Conservation (phyloP, 495 filamentous ascomycete species). For the Amorphotheca resinae region DNA sequence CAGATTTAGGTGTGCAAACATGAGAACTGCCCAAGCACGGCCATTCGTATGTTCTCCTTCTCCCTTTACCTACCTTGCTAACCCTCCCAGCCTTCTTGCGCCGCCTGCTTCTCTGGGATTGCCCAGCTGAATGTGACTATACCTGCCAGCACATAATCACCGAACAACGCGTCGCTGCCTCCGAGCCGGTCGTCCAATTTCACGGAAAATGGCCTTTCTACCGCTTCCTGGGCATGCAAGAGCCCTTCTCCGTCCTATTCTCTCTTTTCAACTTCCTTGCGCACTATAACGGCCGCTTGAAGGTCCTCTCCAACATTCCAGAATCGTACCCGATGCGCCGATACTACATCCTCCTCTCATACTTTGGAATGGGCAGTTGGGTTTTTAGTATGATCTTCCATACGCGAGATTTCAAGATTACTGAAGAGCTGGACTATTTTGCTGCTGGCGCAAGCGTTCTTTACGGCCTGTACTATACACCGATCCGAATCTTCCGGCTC, state of each 20-base stretch:
- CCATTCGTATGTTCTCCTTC: constrained; percentile 32
- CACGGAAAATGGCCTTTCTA: constrained; percentile 99
- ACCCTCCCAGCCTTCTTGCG: constrained; percentile 45
- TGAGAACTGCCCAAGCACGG: constrained; percentile 62
- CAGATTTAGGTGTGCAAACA: constrained; percentile 59
- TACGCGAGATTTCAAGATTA: constrained; percentile 68
- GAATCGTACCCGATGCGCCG: constrained; percentile 57
- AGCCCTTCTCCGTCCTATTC: constrained; percentile 88
- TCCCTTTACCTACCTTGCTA: constrained; percentile 4
- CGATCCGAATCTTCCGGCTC: constrained; percentile 69
- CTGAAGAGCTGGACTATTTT: constrained; percentile 94
- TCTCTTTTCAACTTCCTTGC: constrained; percentile 79
- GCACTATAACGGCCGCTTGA: constrained; percentile 67
- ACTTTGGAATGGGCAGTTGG: constrained; percentile 75
- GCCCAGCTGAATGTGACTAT: constrained; percentile 92
- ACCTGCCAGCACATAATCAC: constrained; percentile 94
- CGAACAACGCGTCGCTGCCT: constrained; percentile 49
- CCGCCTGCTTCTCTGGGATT: constrained; percentile 65
- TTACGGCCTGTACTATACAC: constrained; percentile 78
- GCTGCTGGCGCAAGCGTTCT: constrained; percentile 83
- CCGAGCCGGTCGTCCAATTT: constrained; percentile 69
- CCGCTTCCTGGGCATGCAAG: constrained; percentile 82
- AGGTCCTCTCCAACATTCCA: constrained; percentile 57
- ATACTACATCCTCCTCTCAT: constrained; percentile 74
- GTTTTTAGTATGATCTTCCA: constrained; percentile 84